Evolutionary conservation across 2,329 filamentous ascomycete species (phyloP), one percentile per base, ranked within the genome.

Genomic region (Alternaria atra): DNA sequence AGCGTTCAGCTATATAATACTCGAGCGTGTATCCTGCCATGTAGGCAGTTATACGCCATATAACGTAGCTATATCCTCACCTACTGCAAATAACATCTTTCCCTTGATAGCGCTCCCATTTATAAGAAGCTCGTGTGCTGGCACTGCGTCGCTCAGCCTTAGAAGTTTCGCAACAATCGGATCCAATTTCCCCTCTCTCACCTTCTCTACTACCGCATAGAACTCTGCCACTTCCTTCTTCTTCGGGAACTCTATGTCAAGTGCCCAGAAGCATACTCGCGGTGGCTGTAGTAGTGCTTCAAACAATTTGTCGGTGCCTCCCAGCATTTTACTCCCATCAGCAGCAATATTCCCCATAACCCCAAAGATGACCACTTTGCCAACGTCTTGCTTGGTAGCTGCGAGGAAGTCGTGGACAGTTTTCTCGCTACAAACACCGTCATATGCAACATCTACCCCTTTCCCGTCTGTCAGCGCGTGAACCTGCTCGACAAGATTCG

Each of bases 371-470:
- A 61, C 23, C 5, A 60, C 57, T 47, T 50, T 60, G n/a, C 61
- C 61, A 10, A 55, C 1, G 12, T 61, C 57, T 8, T 46, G 25
- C 32, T 61, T 63, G 3, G 53, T 52, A 9, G 58, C 61, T 35
- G 50, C 57, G 9, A 60, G 42, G 20, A 46, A 50, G 23, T 52
- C 53, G 25, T 60, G 30, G 4, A 52, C 25, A 23, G 56, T 63
- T n/a, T 63, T 54, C 8, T 60, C 53, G n/a, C 47, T 60, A 15
- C 57, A 53, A 6, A 63, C 48, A 1, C 48, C 47, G 25, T 63
- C 61, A 20, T 63, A 63, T 23, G 61, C 61, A n/a, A 63, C 57
- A 39, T 63, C 61, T 6, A 63, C 61, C 2, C 61, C 61, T 25
- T 53, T 25, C 8, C 57, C 61, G 17, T 60, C 44, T 1, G 61